phyloP scores from a whole-genome alignment of 2,329 filamentous ascomycete genomes.

The Teratosphaeria epicoccoides region DNA sequence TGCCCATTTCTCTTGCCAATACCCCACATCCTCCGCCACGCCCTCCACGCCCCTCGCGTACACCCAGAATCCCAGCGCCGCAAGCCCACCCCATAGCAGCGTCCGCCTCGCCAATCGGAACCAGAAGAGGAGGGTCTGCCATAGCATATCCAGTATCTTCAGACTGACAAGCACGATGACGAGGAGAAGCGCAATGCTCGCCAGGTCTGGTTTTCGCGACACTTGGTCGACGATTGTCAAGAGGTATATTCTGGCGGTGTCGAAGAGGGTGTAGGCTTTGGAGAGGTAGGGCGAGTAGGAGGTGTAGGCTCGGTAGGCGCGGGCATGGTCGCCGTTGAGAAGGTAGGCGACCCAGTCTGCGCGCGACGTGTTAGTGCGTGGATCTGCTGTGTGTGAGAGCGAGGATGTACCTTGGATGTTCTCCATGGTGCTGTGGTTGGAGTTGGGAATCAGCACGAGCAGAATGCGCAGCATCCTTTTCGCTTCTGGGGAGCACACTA shows the following conservation, averaged over 20 bases:
- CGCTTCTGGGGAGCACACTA: not conserved
- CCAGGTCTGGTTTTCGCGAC: constrained; percentile 33
- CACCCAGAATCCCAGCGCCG: constrained; percentile 45
- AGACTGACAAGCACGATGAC: constrained; percentile 53
- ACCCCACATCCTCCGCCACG: constrained; percentile 48
- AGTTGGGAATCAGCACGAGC: not conserved
- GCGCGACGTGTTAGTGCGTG: not conserved
- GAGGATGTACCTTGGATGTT: constrained; percentile 18
- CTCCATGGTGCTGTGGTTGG: constrained; percentile 15
- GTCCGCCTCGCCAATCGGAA: constrained; percentile 54
- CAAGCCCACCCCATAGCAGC: constrained; percentile 53
- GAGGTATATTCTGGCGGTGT: constrained; percentile 16
- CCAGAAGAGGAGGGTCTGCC: constrained; percentile 66
- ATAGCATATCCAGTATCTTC: constrained; percentile 57
- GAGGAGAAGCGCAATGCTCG: constrained; percentile 46
- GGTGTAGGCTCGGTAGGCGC: constrained; percentile 5
- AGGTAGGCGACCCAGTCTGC: constrained; percentile 24
- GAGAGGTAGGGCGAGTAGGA: constrained; percentile 10
- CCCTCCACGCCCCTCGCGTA: constrained; percentile 54
- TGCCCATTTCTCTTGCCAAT: constrained; percentile 28
- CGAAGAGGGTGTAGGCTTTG: constrained; percentile 9
- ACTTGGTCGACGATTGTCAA: constrained; percentile 21
- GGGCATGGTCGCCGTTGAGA: constrained; percentile 11
- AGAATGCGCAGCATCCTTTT: no score
- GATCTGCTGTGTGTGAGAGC: not conserved